Evolutionary conservation across 371 early-diverging fungal species (phyloP), one percentile per base, ranked within the genome.

Genomic region (Parasitella parasitica): DNA sequence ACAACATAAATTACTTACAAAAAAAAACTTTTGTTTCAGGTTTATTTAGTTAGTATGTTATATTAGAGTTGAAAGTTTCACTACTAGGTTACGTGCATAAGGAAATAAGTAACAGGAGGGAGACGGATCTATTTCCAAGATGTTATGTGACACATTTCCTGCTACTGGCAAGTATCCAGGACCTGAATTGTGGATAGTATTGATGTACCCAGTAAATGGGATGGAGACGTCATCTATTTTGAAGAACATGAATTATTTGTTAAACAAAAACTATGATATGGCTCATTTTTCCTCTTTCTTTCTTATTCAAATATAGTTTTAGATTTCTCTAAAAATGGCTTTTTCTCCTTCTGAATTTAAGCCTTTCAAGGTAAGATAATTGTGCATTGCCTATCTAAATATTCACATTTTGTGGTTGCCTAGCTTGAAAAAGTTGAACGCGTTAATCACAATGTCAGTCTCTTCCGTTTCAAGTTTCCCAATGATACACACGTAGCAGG

Each of bases 391-490:
- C 28, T 6, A 27, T 55, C 5, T 6, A 48, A 12, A 27, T 3
- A 27, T 12, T 48, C 9, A 22, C 15, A 51, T 5, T 53, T 34
- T 3, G 32, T 4, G 15, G 30, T 41, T 6, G 15, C 15, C 26
- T n/a, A 65, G 58, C 58, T 67, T n/a, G 68, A 67, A 41, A 67
- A 63, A 43, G 38, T 59, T 11, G 59, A 63, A 50, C 63, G 63
- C 30, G 75, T 94, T 62, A 91, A 85, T 67, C 91, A 89, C 76
- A 91, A 95, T 73, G 94, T 95, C 26, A 82, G 81, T 15, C 71
- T 82, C 30, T 94, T 89, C 81, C 87, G 93, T 16, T 96, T 97
- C 64, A 88, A 80, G 20, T 78, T 96, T 41, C 90, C 89, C 54
- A 77, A 73, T 37, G 82, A 72, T 38, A 56, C 26, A 16, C 86